phyloP scores from a whole-genome alignment of 1,139 yeast species.

The Suhomyces wounanorum region DNA sequence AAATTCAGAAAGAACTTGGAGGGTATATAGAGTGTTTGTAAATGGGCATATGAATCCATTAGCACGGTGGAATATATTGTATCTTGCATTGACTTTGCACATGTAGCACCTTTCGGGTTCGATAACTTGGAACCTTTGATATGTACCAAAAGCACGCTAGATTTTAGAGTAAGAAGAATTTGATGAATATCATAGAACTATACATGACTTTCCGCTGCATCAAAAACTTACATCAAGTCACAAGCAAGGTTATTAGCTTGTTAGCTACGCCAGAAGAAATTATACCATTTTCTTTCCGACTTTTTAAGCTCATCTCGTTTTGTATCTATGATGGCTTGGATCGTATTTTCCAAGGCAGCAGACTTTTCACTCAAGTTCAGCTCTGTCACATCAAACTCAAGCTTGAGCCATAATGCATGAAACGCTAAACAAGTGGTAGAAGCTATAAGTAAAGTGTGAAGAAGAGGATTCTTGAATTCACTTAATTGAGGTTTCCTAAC shows the following conservation, averaged over 20 bases:
- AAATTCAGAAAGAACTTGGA: constrained; percentile 28
- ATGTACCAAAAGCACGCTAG: no score
- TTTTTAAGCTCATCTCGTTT: constrained; percentile 25
- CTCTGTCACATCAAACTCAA: constrained; percentile 37
- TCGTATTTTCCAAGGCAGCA: constrained; percentile 29
- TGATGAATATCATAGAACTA: no score
- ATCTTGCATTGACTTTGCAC: not conserved
- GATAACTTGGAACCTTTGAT: not conserved
- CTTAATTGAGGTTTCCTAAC: constrained; percentile 35
- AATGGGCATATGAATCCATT: not conserved
- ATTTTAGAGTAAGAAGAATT: no score
- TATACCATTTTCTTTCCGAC: constrained; percentile 25
- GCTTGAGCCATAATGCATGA: constrained; percentile 35
- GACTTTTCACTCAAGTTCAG: constrained; percentile 27
- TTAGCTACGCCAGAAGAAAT: constrained; percentile 23
- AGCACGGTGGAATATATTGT: not conserved
- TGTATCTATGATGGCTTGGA: constrained; percentile 35
- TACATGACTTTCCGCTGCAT: no score
- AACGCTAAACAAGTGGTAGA: constrained; percentile 41
- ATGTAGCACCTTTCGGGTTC: not conserved
- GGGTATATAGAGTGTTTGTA: not conserved
- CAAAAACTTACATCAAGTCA: no score
- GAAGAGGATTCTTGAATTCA: constrained; percentile 42
- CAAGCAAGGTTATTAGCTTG: not conserved
- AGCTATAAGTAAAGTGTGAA: constrained; percentile 45